Base-by-base conservation (phyloP, 768 basidiomycete genomes). In the Ramaria sp. region DNA sequence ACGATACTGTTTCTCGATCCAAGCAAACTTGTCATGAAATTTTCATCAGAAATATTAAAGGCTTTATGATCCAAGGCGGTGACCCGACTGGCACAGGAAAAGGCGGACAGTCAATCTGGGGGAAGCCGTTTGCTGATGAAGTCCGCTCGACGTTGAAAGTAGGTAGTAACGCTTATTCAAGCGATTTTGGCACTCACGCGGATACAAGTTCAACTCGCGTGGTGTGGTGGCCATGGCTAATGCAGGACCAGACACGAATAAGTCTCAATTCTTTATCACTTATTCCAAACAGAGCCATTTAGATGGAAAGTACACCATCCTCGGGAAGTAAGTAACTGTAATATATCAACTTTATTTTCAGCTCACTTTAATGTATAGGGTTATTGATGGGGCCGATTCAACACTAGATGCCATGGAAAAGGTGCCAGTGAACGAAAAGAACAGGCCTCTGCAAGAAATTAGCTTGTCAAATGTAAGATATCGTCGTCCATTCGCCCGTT, bases 141-240 rank as follows among this genome's bases (percentile, higher is more conserved):
- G 78, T 96, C 41, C 76, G 93, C 48, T 88, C 92, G 42, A 99
- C 96, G 5, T 75, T 99, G 60, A 95, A 96, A 76, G 94, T 92
- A n/a, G n/a, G n/a, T 28, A 24, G 22, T 25, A 3, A 13, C 27
- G 32, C 24, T 27, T 24, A 1, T 47, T 27, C 6, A 3, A 27
- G 45, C 22, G 5, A 8, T 7, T 3, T 13, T 32, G 12, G n/a
- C 20, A 8, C 45, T 25, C 34, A 50, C 45, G 12, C 12, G 8
- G 39, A 16, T 15, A 38, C 24, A 64, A 98, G 95, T 98, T 99
- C 73, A 97, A 97, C 67, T 74, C 82, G 50, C 82, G 96, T 57
- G 96, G 96, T 16, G 77, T 97, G 60, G 84, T 98, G 15, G 96
- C 96, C 27, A 98, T 98, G 94, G 96, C 96, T 53, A 99, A 98